These are phyloP conservation scores for Cladosporium sp. DNA, from an alignment of 2,329 filamentous ascomycete species.

Conservation along the genomic window DNA sequence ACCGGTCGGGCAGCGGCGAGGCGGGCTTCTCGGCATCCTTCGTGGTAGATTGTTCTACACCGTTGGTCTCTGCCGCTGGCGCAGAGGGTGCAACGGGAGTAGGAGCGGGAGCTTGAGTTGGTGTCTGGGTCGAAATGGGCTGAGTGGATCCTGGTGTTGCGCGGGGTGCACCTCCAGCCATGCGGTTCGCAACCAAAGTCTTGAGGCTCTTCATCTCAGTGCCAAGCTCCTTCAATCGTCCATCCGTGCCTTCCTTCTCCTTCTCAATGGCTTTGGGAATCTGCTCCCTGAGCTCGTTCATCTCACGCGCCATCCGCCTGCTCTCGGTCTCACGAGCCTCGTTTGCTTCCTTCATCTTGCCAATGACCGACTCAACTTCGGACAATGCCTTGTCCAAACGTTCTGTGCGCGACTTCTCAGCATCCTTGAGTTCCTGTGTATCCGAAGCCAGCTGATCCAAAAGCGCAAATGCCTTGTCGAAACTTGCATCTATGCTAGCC, in stretches of 20 bases:
- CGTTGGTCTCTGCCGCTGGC: not conserved
- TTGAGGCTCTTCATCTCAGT: conserved; percentile 88
- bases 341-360: conserved; percentile 75
- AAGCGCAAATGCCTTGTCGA: conserved; percentile 83
- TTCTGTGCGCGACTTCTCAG: conserved; percentile 79
- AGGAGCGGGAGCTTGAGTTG: not conserved
- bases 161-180: conserved; percentile 31
- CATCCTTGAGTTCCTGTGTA: conserved; percentile 78
- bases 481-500: conserved; percentile 83
- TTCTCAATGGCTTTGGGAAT: conserved; percentile 86
- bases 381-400: conserved; percentile 74
- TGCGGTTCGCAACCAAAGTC: conserved; percentile 67
- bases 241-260: conserved; percentile 79
- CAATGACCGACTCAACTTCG: conserved; percentile 79
- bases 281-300: conserved; percentile 72
- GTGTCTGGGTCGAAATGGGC: not conserved
- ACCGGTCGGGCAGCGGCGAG: conserved; percentile 19
- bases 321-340: conserved; percentile 82
- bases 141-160: conserved; percentile 9
- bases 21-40: conserved; percentile 18
- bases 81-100: not conserved
- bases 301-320: conserved; percentile 78
- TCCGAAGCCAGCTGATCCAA: conserved; percentile 90
- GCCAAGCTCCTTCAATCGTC: conserved; percentile 76
- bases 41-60: not conserved